Percentiles rank a stretch among this genome's conserved stretches.
Conservation (phyloP, 495 filamentous ascomycete species). For the Penicillium egyptiacum region DNA sequence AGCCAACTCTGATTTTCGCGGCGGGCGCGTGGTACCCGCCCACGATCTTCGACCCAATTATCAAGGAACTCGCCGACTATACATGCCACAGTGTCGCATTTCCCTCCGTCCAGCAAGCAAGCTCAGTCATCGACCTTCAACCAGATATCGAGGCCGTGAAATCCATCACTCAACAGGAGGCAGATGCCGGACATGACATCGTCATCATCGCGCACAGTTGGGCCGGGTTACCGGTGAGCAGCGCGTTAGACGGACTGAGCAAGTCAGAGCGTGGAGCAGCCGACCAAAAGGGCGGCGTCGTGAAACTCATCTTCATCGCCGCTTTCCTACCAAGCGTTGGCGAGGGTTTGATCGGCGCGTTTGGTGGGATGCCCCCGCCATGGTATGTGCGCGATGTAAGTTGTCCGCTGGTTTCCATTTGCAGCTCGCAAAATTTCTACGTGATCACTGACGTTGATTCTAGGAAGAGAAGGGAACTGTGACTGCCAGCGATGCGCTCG, state of each 20-base stretch:
- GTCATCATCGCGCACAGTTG: slow-evolving; percentile 47
- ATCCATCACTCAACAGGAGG: slow-evolving; percentile 26
- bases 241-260: slow-evolving; percentile 48
- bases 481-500: slow-evolving; percentile 27
- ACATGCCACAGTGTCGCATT: slow-evolving; percentile 31
- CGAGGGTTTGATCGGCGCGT: slow-evolving; percentile 35
- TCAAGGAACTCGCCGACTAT: slow-evolving; percentile 26
- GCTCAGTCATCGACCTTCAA: slow-evolving; percentile 26
- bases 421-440: background rate
- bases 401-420: slow-evolving; percentile 1
- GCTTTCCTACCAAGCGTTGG: slow-evolving; percentile 43
- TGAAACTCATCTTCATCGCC: slow-evolving; percentile 44
- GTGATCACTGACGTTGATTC: background rate
- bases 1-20: slow-evolving; percentile 37
- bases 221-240: slow-evolving; percentile 50
- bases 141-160: slow-evolving; percentile 34
- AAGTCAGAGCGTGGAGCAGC: slow-evolving; percentile 33
- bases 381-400: slow-evolving; percentile 42
- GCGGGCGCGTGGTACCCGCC: slow-evolving; percentile 42
- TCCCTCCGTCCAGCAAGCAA: slow-evolving; percentile 35
- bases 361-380: slow-evolving; percentile 36
- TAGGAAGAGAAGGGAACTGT: slow-evolving; percentile 32
- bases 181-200: slow-evolving; percentile 35
- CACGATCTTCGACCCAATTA: slow-evolving; percentile 32
- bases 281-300: slow-evolving; percentile 44